phyloP scores from a whole-genome alignment of 371 early-diverging fungal species.

The Mortierella sp. region DNA sequence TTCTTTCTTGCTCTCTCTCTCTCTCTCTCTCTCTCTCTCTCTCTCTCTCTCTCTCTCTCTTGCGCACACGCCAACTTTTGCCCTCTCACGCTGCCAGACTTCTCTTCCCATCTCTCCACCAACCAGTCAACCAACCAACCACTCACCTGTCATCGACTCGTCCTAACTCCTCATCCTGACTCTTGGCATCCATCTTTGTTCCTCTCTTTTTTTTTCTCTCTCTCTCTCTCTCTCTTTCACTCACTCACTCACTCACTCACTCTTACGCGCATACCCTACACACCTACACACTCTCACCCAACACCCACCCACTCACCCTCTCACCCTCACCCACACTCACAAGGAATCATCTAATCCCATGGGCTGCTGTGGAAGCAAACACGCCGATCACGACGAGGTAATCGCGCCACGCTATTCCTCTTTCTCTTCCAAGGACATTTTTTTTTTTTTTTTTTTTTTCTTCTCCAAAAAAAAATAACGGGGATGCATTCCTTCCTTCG shows the following conservation, averaged over 20 bases:
- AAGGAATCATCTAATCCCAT: slow-evolving; percentile 11
- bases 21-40: background rate
- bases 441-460: background rate
- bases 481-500: background rate
- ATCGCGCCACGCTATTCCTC: background rate
- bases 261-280: background rate
- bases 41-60: background rate
- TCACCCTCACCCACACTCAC: background rate
- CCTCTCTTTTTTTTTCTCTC: no score
- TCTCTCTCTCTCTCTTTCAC: background rate
- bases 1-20: background rate
- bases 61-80: background rate
- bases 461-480: no score
- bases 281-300: background rate
- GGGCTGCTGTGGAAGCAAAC: slow-evolving; percentile 51
- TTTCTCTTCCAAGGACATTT: background rate
- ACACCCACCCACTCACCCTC: background rate
- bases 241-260: background rate
- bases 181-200: no score
- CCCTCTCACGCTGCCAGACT: no score
- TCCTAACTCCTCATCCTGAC: background rate
- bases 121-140: no score
- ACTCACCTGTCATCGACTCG: no score
- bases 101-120: no score
- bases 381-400: slow-evolving; percentile 47